Percentiles rank a stretch among this genome's conserved stretches.
Evolutionary conservation across 176 grass and related monocot genomes (phyloP).

Genomic region (Oryza longistaminata): DNA sequence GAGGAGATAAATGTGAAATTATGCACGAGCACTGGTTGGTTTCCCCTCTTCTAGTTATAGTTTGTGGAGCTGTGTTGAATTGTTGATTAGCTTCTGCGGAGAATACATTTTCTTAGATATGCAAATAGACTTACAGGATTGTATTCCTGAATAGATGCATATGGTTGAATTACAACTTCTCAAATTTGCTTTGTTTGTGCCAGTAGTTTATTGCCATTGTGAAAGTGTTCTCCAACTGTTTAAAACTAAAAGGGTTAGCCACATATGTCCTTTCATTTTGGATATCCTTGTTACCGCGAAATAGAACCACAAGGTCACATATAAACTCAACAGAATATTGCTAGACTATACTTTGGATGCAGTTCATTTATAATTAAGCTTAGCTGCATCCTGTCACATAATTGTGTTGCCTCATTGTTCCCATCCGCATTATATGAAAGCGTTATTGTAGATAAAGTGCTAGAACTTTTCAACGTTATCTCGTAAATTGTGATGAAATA

Average conservation of each 20-base stretch:
- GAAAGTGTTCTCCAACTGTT: not conserved
- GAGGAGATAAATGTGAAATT: constrained; percentile 79
- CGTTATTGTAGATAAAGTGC: not conserved
- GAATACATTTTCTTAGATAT: not conserved
- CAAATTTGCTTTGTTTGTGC: not conserved
- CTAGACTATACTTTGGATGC: not conserved
- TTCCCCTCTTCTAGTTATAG: not conserved
- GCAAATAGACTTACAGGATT: not conserved
- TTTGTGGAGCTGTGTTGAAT: not conserved
- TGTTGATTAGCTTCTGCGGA: not conserved
- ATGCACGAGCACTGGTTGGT: constrained; percentile 69
- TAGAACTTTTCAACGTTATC: constrained; percentile 6
- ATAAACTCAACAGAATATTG: not conserved
- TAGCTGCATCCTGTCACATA: not conserved
- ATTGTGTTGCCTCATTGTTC: not conserved
- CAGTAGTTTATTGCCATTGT: not conserved
- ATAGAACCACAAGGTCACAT: not conserved
- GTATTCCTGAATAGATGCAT: not conserved
- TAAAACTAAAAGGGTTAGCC: not conserved
- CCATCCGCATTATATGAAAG: not conserved
- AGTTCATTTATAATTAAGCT: not conserved
- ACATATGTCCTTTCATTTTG: not conserved
- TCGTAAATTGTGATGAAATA: not conserved
- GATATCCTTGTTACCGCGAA: not conserved
- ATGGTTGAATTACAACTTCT: not conserved